phyloP scores from a whole-genome alignment of 1,284 basidiomycete genomes.

The Naganishia cerealis region DNA sequence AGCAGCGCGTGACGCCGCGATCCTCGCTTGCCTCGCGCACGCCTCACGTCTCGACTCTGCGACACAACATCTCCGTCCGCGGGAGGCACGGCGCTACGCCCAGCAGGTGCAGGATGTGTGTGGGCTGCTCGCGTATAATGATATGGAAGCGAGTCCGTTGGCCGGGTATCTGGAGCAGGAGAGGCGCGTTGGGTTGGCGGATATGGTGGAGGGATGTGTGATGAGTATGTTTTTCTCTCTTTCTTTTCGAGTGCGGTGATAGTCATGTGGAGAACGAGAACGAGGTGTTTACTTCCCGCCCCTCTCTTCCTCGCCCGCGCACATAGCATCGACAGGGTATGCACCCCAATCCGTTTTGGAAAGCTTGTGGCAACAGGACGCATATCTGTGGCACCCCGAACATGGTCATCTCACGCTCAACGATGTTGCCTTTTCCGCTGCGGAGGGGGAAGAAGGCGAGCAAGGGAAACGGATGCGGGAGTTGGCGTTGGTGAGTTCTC shows the following conservation, averaged over 20 bases:
- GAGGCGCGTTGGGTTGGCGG: conserved; percentile 48
- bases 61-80: conserved; percentile 43
- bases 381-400: conserved; percentile 22
- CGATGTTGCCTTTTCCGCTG: conserved; percentile 3
- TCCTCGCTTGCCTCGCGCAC: conserved; percentile 41
- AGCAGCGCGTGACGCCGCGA: conserved; percentile 24
- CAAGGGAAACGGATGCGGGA: conserved; percentile 20
- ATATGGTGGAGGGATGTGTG: conserved; percentile 52
- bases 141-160: conserved; percentile 50
- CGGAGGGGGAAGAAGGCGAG: conserved; percentile 4
- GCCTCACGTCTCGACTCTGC: conserved; percentile 46
- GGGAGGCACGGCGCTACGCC: conserved; percentile 10
- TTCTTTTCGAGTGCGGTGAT: background rate
- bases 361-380: conserved; percentile 22
- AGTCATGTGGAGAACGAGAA: too few species aligned
- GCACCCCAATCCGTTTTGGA: conserved; percentile 18
- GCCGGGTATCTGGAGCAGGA: conserved; percentile 49
- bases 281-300: too few species aligned
- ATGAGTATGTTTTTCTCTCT: conserved; percentile 44
- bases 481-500: conserved; percentile 18
- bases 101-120: conserved; percentile 51
- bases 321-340: conserved; percentile 6
- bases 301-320: background rate
- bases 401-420: conserved; percentile 12
- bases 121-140: conserved; percentile 51